phyloP scores from a whole-genome alignment of 805 yeast genomes.

The Candida suzukii region DNA sequence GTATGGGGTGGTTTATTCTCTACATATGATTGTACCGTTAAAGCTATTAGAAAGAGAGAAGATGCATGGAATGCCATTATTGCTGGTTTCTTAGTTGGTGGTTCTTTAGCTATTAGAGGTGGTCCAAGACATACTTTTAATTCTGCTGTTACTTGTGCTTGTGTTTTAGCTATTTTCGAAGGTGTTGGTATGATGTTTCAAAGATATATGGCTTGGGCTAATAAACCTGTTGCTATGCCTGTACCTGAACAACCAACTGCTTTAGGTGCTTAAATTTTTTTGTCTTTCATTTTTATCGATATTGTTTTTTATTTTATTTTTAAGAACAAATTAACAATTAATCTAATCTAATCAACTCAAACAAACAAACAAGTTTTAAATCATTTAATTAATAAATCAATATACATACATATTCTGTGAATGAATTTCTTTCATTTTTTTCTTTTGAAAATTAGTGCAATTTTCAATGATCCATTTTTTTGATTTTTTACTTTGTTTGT shows the following conservation, averaged over 20 bases:
- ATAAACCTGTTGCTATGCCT: constrained; percentile 62
- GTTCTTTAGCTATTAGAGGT: constrained; percentile 95
- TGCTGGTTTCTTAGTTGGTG: constrained; percentile 98
- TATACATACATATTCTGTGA: no score
- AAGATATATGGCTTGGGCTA: constrained; percentile 79
- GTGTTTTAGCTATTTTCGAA: constrained; percentile 92
- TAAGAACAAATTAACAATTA: background rate
- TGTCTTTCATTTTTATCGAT: background rate
- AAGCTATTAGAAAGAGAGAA: constrained; percentile 93
- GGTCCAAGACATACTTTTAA: constrained; percentile 97
- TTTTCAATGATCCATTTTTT: no score
- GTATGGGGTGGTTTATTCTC: constrained; percentile 99
- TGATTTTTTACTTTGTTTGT: no score
- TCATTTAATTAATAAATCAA: no score
- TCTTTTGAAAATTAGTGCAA: no score
- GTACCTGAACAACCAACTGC: constrained; percentile 34
- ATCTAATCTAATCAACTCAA: no score
- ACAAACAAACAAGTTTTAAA: no score
- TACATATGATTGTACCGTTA: constrained; percentile 90
- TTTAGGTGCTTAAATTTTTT: constrained; percentile 13
- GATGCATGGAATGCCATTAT: constrained; percentile 98
- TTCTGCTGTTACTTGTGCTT: constrained; percentile 95
- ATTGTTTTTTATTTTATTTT: background rate
- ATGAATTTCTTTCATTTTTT: no score
- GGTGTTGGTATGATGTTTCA: constrained; percentile 97